Evolutionary conservation across 768 basidiomycete species (phyloP), one percentile per base, ranked within the genome.

Genomic region (Tulasnella sp.): DNA sequence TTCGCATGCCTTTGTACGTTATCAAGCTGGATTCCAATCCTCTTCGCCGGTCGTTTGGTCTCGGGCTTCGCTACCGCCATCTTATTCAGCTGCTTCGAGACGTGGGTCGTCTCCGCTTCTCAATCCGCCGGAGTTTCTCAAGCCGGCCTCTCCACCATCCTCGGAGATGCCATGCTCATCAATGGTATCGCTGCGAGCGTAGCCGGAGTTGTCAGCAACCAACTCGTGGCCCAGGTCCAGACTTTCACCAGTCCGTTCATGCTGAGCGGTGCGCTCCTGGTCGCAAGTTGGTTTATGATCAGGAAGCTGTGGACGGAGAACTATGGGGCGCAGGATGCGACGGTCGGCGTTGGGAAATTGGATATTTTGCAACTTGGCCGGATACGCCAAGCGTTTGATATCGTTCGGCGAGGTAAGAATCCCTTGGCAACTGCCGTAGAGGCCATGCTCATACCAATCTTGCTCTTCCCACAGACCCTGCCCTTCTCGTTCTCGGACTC

Each of bases 11-110:
- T 85, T 19, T 88, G 88, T 81, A 89, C 91, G 74, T 85, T 87
- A 64, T 76, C 91, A 22, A 87, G 87, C 0, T 85, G 80, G 75
- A 82, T 91, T 34, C 89, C 90, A 11, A 76, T 91, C 67, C 86
- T 93, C 39, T 81, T 92, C 54, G 3, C 88, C 1, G 92, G 90
- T 0, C 88, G 92, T 37, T 80, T 91, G 19, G 84, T 91, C 6
- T 92, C 90, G 1, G 92, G 92, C 0, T 81, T 91, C 52, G 91
- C 91, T 1, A 92, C 91, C 0, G 89, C 91, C 25, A 92, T 92
- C 78, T 86, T 92, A 40, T 92, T 89, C 83, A 91, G 90, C 15
- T 89, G 87, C 8, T 92, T 93, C 79, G 91, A 93, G 79, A 89
- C 91, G 31, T 93, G 92, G 92, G 84, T 93, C 68, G 86, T 93